These are phyloP conservation scores for Cucurbita maxima DNA, from an alignment of 306 rosid species.

Conservation along the genomic window DNA sequence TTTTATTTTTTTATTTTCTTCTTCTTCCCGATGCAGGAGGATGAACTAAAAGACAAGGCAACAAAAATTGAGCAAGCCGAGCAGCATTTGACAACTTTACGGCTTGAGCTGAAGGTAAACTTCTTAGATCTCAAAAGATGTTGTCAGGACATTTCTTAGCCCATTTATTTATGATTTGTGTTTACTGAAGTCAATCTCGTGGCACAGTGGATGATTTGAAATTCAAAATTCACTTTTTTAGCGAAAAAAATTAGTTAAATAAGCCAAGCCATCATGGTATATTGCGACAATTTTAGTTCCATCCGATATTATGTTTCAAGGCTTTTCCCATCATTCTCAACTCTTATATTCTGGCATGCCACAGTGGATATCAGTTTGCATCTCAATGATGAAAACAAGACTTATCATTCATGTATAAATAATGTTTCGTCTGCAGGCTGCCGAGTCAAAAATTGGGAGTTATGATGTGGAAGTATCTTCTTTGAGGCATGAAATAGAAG, in stretches of 20 bases:
- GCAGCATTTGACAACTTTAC: constrained; percentile 62
- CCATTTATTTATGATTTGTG: background rate
- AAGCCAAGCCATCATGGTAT: background rate
- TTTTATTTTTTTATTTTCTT: no score
- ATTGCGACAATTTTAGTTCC: background rate
- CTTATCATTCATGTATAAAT: background rate
- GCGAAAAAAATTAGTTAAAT: background rate
- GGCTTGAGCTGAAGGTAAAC: constrained; percentile 68
- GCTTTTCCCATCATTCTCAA: background rate
- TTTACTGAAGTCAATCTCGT: background rate
- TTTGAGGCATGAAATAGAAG: constrained; percentile 48
- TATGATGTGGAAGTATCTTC: constrained; percentile 52
- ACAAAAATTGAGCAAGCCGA: constrained; percentile 62
- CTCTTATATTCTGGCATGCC: background rate
- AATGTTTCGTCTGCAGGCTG: constrained; percentile 40
- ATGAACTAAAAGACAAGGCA: constrained; percentile 53
- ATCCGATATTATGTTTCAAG: background rate
- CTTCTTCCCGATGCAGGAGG: constrained; percentile 55
- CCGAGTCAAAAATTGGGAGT: constrained; percentile 62
- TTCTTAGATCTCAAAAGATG: background rate
- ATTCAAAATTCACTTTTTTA: background rate
- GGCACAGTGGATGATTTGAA: background rate
- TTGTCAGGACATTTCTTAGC: background rate
- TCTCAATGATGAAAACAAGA: background rate
- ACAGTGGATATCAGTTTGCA: background rate